Conservation (phyloP, 2,329 filamentous ascomycete species). For the Aureobasidium namibiae region DNA sequence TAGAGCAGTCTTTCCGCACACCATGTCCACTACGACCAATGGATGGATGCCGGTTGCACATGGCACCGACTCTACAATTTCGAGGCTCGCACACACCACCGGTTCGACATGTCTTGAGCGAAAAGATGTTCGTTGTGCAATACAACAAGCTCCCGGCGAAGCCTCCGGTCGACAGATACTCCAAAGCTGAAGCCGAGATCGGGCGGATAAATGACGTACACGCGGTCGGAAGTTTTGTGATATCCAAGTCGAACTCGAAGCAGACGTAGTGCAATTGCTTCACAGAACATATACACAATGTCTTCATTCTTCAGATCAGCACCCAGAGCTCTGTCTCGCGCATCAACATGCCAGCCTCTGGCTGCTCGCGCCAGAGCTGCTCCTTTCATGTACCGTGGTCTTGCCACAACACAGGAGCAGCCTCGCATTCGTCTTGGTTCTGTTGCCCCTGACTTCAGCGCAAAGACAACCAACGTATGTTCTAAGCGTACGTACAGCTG, state of each 20-base stretch:
- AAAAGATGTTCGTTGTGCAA: not conserved
- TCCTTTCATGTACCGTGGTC: slow-evolving; percentile 29
- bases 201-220: not conserved
- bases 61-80: not conserved
- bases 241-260: not conserved
- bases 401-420: slow-evolving; percentile 29
- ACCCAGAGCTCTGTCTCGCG: slow-evolving; percentile 26
- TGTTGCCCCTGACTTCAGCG: slow-evolving; percentile 72
- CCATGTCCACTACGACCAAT: not conserved
- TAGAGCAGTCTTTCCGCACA: not conserved
- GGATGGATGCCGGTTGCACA: not conserved
- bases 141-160: not conserved
- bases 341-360: slow-evolving; percentile 22
- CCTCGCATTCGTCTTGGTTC: slow-evolving; percentile 38
- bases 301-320: slow-evolving; percentile 28
- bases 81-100: not conserved
- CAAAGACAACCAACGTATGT: slow-evolving; percentile 59
- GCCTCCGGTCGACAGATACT: not conserved
- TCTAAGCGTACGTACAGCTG: not conserved
- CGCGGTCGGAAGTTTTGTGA: not conserved
- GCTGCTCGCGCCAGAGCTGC: slow-evolving; percentile 21
- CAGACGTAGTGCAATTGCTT: not conserved
- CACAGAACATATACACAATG: slow-evolving; percentile 20
- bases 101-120: too few relatives aligned
- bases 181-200: slow-evolving; percentile 8